These are phyloP conservation scores for Teunomyces atbi DNA, from an alignment of 805 yeast species.

Conservation along the genomic window DNA sequence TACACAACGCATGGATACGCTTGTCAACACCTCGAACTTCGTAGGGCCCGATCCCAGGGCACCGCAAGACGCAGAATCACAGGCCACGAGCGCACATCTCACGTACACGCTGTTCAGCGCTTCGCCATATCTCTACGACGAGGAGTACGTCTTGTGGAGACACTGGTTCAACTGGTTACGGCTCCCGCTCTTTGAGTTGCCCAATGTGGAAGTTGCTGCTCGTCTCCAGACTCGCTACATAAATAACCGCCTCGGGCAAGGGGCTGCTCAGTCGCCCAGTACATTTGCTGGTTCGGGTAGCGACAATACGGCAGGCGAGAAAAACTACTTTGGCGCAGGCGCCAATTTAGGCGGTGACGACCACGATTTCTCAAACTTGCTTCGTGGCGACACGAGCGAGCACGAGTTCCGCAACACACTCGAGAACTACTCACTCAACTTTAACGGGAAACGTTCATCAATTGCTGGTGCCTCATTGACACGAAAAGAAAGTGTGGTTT, in stretches of 20 bases:
- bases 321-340: constrained; percentile 8
- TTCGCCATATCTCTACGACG: constrained; percentile 25
- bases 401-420: constrained; percentile 28
- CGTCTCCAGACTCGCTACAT: constrained; percentile 17
- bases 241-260: constrained; percentile 5
- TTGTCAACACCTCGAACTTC: neutral
- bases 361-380: constrained; percentile 40
- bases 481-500: constrained; percentile 9
- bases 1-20: constrained; percentile 22
- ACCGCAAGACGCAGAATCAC: constrained; percentile 16
- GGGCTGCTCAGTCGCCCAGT: neutral
- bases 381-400: constrained; percentile 29
- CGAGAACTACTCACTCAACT: constrained; percentile 29
- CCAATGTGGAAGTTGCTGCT: constrained; percentile 33
- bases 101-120: constrained; percentile 27
- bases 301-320: neutral
- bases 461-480: constrained; percentile 7
- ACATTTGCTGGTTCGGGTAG: constrained; percentile 1
- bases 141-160: constrained; percentile 40
- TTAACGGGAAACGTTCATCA: constrained; percentile 10
- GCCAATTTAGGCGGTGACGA: neutral
- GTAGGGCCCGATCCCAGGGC: neutral
- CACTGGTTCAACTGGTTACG: constrained; percentile 28
- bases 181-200: constrained; percentile 48
- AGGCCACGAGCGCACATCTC: constrained; percentile 23